phyloP scores from a whole-genome alignment of 768 basidiomycete species.

The Rhizopogon sp. region DNA sequence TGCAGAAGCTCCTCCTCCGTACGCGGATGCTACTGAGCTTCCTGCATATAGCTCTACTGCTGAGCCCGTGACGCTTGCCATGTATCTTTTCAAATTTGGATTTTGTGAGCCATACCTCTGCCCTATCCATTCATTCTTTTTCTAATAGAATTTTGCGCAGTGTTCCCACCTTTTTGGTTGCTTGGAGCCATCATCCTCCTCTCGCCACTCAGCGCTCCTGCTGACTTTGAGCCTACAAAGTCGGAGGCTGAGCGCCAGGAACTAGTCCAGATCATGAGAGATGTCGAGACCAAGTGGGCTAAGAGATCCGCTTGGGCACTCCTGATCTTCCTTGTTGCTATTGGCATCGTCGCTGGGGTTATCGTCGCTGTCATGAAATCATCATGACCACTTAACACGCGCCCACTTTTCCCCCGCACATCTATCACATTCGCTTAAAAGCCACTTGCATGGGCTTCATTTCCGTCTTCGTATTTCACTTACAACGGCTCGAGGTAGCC shows the following conservation, averaged over 20 bases:
- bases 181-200: slow-evolving; percentile 35
- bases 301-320: slow-evolving; percentile 23
- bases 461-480: not conserved
- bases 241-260: slow-evolving; percentile 29
- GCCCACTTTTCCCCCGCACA: not conserved
- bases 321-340: slow-evolving; percentile 2
- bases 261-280: slow-evolving; percentile 27
- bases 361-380: slow-evolving; percentile 4
- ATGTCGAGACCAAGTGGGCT: slow-evolving; percentile 38
- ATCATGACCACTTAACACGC: not conserved
- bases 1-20: slow-evolving; percentile 23
- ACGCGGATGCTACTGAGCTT: slow-evolving; percentile 20
- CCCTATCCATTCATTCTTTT: not conserved
- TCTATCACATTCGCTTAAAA: not conserved
- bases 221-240: slow-evolving; percentile 24
- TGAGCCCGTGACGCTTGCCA: slow-evolving; percentile 40
- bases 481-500: not conserved
- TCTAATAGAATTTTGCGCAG: slow-evolving; percentile 17
- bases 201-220: slow-evolving; percentile 35
- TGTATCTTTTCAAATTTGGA: slow-evolving; percentile 45
- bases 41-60: slow-evolving; percentile 30
- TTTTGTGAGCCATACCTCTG: slow-evolving; percentile 33
- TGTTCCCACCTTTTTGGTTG: slow-evolving; percentile 48
- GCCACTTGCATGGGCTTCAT: not conserved
- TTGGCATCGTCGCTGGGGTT: slow-evolving; percentile 4